Percentiles rank a stretch among this genome's conserved stretches.
Conservation (phyloP, 2,329 filamentous ascomycete species). For the Paecilomyces dactylethromorphus region DNA sequence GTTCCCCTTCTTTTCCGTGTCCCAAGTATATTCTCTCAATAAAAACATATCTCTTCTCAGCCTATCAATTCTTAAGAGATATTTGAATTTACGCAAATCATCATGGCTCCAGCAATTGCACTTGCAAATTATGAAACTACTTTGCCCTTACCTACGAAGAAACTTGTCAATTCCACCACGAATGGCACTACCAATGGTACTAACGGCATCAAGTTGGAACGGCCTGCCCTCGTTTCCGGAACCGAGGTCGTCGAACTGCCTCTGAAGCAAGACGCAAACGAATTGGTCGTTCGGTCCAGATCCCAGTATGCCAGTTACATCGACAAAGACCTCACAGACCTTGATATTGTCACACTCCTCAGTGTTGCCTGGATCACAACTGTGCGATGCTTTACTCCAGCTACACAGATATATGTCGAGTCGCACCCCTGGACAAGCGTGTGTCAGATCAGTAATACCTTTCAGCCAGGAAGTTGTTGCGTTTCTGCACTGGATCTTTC, state of each 20-base stretch:
- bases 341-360: neutral
- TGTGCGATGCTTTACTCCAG: neutral
- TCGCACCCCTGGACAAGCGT: neutral
- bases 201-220: neutral
- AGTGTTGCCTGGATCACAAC: neutral
- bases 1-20: neutral
- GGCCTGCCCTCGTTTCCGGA: neutral
- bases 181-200: neutral
- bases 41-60: neutral
- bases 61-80: neutral
- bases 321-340: neutral
- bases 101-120: neutral
- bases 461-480: neutral
- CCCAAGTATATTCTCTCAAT: neutral
- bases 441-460: neutral
- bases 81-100: neutral
- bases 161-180: neutral
- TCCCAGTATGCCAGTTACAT: neutral
- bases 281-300: neutral
- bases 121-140: neutral
- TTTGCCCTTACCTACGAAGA: neutral
- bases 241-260: neutral
- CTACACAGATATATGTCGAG: neutral
- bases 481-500: neutral
- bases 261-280: neutral